These are phyloP conservation scores for Chamaenerion angustifolium DNA, from an alignment of 345 rosid genomes.

Conservation along the genomic window DNA sequence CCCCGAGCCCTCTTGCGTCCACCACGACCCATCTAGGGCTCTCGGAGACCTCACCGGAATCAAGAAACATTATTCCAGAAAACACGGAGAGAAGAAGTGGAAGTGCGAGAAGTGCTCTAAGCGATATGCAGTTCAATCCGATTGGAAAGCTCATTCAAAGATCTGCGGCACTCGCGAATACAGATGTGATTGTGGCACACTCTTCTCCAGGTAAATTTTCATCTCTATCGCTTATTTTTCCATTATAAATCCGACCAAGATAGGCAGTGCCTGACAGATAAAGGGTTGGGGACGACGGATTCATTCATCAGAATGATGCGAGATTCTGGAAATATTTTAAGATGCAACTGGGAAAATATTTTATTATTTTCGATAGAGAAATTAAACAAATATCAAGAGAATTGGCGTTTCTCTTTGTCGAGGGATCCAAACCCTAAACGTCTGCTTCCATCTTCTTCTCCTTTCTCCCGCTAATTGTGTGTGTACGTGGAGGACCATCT, in stretches of 20 bases:
- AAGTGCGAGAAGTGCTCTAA: slow-evolving; percentile 80
- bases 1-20: slow-evolving; percentile 80
- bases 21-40: slow-evolving; percentile 73
- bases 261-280: neutral
- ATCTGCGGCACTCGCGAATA: slow-evolving; percentile 79
- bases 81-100: slow-evolving; percentile 87
- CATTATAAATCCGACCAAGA: too few species aligned
- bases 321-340: too few species aligned
- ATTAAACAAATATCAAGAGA: too few species aligned
- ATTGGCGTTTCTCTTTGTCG: too few species aligned
- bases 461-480: too few species aligned
- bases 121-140: slow-evolving; percentile 71
- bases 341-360: too few species aligned
- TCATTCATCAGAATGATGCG: neutral
- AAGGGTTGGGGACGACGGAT: too few species aligned
- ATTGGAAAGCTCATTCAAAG: slow-evolving; percentile 87
- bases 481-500: too few species aligned
- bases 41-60: slow-evolving; percentile 82
- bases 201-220: slow-evolving; percentile 55
- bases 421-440: too few species aligned
- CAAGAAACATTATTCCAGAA: slow-evolving; percentile 64
- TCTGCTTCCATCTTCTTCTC: too few species aligned
- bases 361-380: too few species aligned
- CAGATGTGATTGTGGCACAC: slow-evolving; percentile 80
- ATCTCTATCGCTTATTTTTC: neutral